phyloP scores from a whole-genome alignment of 108 stramenopile genomes.

The Cyclotella sp. region DNA sequence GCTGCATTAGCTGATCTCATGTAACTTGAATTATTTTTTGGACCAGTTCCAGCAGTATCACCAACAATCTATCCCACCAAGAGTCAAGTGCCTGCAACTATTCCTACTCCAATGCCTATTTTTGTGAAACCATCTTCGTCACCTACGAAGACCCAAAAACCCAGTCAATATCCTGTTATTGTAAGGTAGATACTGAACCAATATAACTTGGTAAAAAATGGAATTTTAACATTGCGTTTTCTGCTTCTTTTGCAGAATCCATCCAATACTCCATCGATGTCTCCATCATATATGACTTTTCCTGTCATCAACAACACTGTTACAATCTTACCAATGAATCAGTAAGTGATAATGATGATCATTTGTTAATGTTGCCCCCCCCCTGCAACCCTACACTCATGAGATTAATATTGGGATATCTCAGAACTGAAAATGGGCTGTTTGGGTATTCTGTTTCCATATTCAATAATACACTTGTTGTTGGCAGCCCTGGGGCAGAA shows the following conservation, averaged over 20 bases:
- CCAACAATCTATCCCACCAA: not conserved
- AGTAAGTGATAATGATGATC: conserved; percentile 2
- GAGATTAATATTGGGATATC: not conserved
- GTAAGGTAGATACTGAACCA: too few species aligned
- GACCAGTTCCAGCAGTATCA: not conserved
- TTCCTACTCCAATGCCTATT: not conserved
- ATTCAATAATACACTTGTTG: conserved; percentile 7
- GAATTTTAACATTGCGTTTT: too few species aligned
- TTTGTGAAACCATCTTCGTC: not conserved
- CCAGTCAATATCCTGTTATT: not conserved
- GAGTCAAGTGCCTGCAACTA: not conserved
- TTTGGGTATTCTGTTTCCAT: conserved; percentile 9
- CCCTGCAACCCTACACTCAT: not conserved
- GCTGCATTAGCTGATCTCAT: not conserved
- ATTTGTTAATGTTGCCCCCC: not conserved
- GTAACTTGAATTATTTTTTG: not conserved
- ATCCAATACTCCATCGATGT: not conserved
- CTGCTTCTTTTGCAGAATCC: not conserved
- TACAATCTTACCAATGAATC: not conserved
- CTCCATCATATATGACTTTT: not conserved
- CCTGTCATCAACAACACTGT: conserved; percentile 2
- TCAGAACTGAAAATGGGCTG: not conserved
- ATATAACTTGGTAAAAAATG: too few species aligned
- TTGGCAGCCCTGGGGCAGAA: conserved; percentile 11
- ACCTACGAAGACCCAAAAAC: not conserved